phyloP scores from a whole-genome alignment of 331 rosid species.

The Arachis monticola region DNA sequence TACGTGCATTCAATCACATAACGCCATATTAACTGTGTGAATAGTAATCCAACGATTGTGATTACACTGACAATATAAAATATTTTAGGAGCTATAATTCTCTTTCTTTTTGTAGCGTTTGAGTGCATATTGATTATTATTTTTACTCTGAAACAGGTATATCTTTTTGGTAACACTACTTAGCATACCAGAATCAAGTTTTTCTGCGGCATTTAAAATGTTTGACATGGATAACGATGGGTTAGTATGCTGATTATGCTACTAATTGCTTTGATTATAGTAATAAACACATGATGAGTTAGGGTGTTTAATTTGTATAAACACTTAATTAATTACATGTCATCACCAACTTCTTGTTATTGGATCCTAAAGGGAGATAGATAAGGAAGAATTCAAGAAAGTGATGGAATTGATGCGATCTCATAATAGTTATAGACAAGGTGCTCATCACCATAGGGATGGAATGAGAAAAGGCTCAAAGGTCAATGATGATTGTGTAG shows the following conservation, averaged over 20 bases:
- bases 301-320: neutral
- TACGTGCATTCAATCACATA: too few relatives aligned
- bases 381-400: slow-evolving; percentile 80
- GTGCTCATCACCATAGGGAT: slow-evolving; percentile 57
- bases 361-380: slow-evolving; percentile 53
- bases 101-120: too few relatives aligned
- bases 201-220: slow-evolving; percentile 61
- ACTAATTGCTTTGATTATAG: slow-evolving; percentile 19
- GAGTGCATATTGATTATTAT: too few relatives aligned
- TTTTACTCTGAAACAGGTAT: slow-evolving; percentile 48
- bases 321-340: neutral
- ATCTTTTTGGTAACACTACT: slow-evolving; percentile 67
- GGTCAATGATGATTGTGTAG: slow-evolving; percentile 51
- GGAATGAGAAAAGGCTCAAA: slow-evolving; percentile 48
- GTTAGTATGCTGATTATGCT: slow-evolving; percentile 43
- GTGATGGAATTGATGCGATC: slow-evolving; percentile 81
- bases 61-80: too few relatives aligned
- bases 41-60: too few relatives aligned
- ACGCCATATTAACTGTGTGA: too few relatives aligned
- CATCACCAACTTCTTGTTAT: neutral
- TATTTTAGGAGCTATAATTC: too few relatives aligned
- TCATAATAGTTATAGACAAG: slow-evolving; percentile 59
- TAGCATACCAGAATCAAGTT: slow-evolving; percentile 75
- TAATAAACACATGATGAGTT: neutral
- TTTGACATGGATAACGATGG: slow-evolving; percentile 59